Evolutionary conservation across 2,329 filamentous ascomycete genomes (phyloP).

Genomic region (Stachybotrys chartarum): DNA sequence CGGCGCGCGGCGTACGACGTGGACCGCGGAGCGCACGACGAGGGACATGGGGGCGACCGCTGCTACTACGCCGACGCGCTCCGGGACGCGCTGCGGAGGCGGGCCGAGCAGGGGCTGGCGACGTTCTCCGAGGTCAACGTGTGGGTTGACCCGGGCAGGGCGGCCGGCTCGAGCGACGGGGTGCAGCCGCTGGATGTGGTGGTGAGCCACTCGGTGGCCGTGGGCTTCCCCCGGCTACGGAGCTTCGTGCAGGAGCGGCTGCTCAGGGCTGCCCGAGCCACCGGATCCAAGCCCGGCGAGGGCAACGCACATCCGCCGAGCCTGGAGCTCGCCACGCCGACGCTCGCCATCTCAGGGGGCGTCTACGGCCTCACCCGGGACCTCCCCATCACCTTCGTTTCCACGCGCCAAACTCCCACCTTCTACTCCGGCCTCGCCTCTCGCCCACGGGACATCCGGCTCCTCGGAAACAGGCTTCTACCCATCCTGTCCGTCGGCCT

Average conservation of each 20-base stretch:
- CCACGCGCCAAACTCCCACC: constrained; percentile 7
- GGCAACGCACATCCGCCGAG: constrained; percentile 5
- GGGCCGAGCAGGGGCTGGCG: not conserved
- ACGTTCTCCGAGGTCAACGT: constrained; percentile 30
- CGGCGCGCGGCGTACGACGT: constrained; percentile 33
- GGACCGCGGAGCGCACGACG: constrained; percentile 7
- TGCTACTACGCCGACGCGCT: constrained; percentile 11
- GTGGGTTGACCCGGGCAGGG: constrained; percentile 8
- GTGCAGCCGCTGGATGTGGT: constrained; percentile 29
- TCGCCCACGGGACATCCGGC: constrained; percentile 21
- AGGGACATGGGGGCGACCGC: constrained; percentile 10
- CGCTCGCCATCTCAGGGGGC: constrained; percentile 29
- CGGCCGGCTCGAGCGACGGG: not conserved
- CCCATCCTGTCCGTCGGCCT: constrained; percentile 28
- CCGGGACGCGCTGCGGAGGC: constrained; percentile 9
- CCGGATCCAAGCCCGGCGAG: constrained; percentile 3
- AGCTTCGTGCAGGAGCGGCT: constrained; percentile 16
- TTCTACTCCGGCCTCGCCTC: not conserved
- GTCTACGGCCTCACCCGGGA: constrained; percentile 28
- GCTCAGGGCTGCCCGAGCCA: not conserved
- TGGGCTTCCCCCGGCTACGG: constrained; percentile 24
- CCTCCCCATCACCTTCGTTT: constrained; percentile 15
- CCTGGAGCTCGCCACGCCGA: constrained; percentile 19
- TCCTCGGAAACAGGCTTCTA: constrained; percentile 28
- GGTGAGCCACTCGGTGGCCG: constrained; percentile 28